Evolutionary conservation across 805 yeast genomes (phyloP).

Genomic region (Teunomyces barrocoloradensis): DNA sequence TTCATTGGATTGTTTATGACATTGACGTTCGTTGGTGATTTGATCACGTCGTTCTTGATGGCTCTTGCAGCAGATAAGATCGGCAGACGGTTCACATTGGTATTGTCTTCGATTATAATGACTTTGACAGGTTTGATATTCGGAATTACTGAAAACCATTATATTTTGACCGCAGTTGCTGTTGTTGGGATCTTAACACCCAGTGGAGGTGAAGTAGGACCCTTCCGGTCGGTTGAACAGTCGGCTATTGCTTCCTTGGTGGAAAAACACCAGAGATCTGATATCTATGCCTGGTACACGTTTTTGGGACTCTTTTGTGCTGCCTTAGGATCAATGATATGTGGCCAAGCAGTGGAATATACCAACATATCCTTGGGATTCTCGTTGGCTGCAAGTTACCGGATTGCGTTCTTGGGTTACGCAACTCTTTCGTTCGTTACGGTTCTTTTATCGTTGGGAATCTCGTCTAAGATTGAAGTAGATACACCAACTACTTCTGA

Average conservation of each 20-base stretch:
- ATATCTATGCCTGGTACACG: slow-evolving; percentile 57
- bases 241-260: slow-evolving; percentile 48
- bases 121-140: slow-evolving; percentile 43
- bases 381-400: slow-evolving; percentile 25
- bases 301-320: slow-evolving; percentile 47
- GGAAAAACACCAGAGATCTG: slow-evolving; percentile 42
- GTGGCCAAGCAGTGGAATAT: slow-evolving; percentile 31
- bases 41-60: slow-evolving; percentile 45
- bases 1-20: slow-evolving; percentile 49
- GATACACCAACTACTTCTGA: background rate
- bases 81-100: slow-evolving; percentile 44
- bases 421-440: slow-evolving; percentile 19
- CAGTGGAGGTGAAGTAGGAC: slow-evolving; percentile 59
- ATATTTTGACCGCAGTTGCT: slow-evolving; percentile 36
- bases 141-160: slow-evolving; percentile 28
- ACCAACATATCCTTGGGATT: slow-evolving; percentile 13
- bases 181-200: slow-evolving; percentile 55
- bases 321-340: slow-evolving; percentile 44
- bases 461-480: slow-evolving; percentile 20
- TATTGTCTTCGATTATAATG: slow-evolving; percentile 42
- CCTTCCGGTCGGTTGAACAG: slow-evolving; percentile 58
- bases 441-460: slow-evolving; percentile 14
- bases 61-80: slow-evolving; percentile 45
- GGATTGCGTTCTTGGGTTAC: slow-evolving; percentile 26
- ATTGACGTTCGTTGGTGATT: slow-evolving; percentile 49